Conservation (phyloP, 805 yeast genomes). For the Pichia insulana region DNA sequence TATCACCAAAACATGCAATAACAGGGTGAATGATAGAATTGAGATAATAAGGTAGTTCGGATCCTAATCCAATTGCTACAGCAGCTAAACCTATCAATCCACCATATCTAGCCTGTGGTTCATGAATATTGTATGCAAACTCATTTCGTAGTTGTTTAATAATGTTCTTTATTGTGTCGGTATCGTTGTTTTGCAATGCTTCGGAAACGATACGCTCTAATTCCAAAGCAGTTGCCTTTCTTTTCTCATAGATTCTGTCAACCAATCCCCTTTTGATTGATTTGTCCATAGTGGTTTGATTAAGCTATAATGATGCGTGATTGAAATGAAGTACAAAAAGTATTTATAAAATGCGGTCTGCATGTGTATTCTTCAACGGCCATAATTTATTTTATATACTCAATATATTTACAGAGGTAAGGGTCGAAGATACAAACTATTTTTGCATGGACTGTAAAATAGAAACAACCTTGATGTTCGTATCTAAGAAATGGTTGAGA, state of each 20-base stretch:
- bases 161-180: conserved; percentile 46
- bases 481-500: conserved; percentile 77
- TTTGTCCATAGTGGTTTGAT: conserved; percentile 27
- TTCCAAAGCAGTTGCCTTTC: conserved; percentile 71
- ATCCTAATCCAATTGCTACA: conserved; percentile 87
- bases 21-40: conserved; percentile 89
- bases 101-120: conserved; percentile 86
- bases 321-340: not conserved
- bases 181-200: conserved; percentile 48
- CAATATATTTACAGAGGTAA: not conserved
- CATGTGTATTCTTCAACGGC: too few relatives aligned
- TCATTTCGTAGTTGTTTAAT: conserved; percentile 71
- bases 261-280: conserved; percentile 57
- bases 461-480: conserved; percentile 77
- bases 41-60: conserved; percentile 73
- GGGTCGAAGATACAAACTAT: not conserved
- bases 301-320: too few relatives aligned
- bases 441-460: conserved; percentile 21
- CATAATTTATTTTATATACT: not conserved
- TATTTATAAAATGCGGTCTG: too few relatives aligned
- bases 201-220: conserved; percentile 71
- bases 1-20: conserved; percentile 91
- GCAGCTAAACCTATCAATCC: conserved; percentile 95
- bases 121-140: conserved; percentile 74
- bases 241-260: conserved; percentile 68